A percentile compares a stretch with the other conserved stretches of the same genome.
Evolutionary conservation across 2,329 filamentous ascomycete species (phyloP).

Genomic region (Sphaerostilbella broomeana): DNA sequence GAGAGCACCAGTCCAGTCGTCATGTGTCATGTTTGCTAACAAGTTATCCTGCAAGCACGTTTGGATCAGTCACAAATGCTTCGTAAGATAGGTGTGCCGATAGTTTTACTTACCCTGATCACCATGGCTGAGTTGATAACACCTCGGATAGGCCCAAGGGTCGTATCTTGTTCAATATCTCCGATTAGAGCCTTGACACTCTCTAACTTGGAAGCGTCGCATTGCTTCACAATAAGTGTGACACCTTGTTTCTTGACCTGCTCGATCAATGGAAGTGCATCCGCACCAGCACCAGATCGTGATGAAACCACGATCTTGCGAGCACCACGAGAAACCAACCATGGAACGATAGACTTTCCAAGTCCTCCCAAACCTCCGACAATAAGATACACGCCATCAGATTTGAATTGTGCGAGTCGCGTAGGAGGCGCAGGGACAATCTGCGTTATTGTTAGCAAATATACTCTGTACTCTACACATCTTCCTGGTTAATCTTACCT

Average conservation of each 20-base stretch:
- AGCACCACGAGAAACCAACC: slow-evolving; percentile 21
- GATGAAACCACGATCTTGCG: slow-evolving; percentile 23
- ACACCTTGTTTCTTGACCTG: too few species aligned
- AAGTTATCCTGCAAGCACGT: slow-evolving; percentile 23
- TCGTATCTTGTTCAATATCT: slow-evolving; percentile 41
- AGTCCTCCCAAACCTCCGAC: slow-evolving; percentile 26
- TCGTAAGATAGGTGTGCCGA: neutral
- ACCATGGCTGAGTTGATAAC: slow-evolving; percentile 37
- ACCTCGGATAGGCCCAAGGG: slow-evolving; percentile 30
- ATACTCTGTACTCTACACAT: too few species aligned
- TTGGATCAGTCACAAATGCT: too few species aligned
- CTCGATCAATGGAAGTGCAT: slow-evolving; percentile 22
- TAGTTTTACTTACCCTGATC: too few species aligned
- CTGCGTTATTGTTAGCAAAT: too few species aligned
- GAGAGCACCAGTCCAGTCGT: slow-evolving; percentile 30
- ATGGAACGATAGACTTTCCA: slow-evolving; percentile 17
- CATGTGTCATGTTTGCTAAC: slow-evolving; percentile 30
- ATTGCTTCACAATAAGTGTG: slow-evolving; percentile 13
- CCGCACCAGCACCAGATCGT: slow-evolving; percentile 25
- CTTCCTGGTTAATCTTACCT: too few species aligned
- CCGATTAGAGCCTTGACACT: slow-evolving; percentile 3
- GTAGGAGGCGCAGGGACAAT: too few species aligned
- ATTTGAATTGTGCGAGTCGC: neutral
- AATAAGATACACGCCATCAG: slow-evolving; percentile 25
- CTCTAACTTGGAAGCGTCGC: slow-evolving; percentile 18